A percentile compares a stretch with the other conserved stretches of the same genome.
These are phyloP conservation scores for Achaetomiella virescens DNA, from an alignment of 495 filamentous ascomycete genomes.

Conservation along the genomic window DNA sequence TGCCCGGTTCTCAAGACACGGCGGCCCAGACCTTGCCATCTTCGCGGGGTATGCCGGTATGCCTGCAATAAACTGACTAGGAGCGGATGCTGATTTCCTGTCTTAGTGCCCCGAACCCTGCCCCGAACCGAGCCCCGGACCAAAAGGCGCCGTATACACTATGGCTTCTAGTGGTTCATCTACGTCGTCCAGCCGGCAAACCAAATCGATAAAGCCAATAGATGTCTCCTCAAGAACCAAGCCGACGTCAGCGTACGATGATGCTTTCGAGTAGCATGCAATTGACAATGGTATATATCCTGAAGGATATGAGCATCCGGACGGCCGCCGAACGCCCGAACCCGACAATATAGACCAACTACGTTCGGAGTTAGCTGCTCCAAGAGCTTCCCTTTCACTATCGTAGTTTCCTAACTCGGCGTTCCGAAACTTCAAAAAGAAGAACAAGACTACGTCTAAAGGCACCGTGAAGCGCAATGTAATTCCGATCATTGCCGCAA, in stretches of 20 bases:
- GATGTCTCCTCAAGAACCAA: neutral
- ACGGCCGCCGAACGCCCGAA: neutral
- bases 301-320: neutral
- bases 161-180: slow-evolving; percentile 11
- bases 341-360: slow-evolving; percentile 1
- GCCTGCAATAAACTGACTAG: neutral
- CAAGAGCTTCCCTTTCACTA: slow-evolving; percentile 12
- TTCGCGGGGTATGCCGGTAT: slow-evolving; percentile 21
- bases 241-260: slow-evolving; percentile 24
- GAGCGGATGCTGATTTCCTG: slow-evolving; percentile 3
- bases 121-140: too few relatives aligned
- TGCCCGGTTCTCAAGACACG: slow-evolving; percentile 18
- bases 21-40: slow-evolving; percentile 19
- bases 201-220: slow-evolving; percentile 7
- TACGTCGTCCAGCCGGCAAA: slow-evolving; percentile 9
- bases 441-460: neutral
- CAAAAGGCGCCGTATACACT: neutral
- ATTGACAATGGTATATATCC: slow-evolving; percentile 31
- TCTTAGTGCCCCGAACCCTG: slow-evolving; percentile 11
- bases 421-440: neutral
- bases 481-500: slow-evolving; percentile 11
- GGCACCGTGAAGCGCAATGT: slow-evolving; percentile 4
- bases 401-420: slow-evolving; percentile 1
- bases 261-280: slow-evolving; percentile 32
- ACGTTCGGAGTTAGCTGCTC: neutral